Base-by-base conservation (phyloP, 192 early-diverging fungal genomes). In the Rhizophagus sp. region DNA sequence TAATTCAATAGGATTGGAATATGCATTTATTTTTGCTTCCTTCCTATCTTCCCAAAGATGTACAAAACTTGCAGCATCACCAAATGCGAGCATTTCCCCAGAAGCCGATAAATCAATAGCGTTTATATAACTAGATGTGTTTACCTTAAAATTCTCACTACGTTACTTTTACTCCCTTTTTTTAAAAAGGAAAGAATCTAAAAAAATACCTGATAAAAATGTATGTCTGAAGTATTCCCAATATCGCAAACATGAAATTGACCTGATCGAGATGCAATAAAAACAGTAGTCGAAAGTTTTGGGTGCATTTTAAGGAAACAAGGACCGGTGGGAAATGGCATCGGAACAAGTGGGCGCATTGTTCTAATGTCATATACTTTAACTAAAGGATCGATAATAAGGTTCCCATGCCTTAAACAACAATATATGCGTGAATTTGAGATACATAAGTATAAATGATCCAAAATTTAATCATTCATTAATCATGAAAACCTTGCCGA, bases 301-400 rank as follows among this genome's bases (percentile, higher is more conserved):
- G 93, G 95, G 71, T 94, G 91, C 88, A 95, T 94, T 27, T 86
- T 87, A n/a, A 95, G 81, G 69, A 90, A 88, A 44, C 83, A 88
- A 2, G 93, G 93, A 8, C 92, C 90, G 39, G 84, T 83, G 0
- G 91, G 88, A 77, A 93, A 96, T 1, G 94, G 85, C 25, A 95
- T 88, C 2, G 93, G 92, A 4, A 91, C 87, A 17, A 96, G 86
- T 30, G 89, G 87, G 36, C 90, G 87, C 82, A 93, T 89, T 11
- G 90, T 89, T 22, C 94, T 85, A 52, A 96, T 90, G 74, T 96
- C 95, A 67, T 88, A 96, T n/a, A 96, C 84, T 81, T 95, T 95
- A 50, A 96, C 90, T 71, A 94, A 78, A 10, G 93, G 91, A 82
- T 96, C 95, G 61, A 90, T 83, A 22, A 95, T 88, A 79, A 95